phyloP scores from a whole-genome alignment of 306 rosid species.

The Malus orientalis region DNA sequence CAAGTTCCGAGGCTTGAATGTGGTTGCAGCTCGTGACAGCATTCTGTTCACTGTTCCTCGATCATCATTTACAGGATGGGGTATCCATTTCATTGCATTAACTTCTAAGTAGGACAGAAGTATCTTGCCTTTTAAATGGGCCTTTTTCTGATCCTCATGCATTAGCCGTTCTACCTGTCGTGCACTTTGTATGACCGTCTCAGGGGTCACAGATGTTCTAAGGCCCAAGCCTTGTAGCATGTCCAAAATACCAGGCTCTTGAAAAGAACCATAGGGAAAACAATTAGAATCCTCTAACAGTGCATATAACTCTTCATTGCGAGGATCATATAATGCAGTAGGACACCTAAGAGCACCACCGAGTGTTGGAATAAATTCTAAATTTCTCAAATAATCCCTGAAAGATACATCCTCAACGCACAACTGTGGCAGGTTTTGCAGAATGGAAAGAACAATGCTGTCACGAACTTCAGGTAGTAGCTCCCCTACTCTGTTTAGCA shows the following conservation, averaged over 20 bases:
- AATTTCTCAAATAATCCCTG: constrained; percentile 58
- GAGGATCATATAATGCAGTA: constrained; percentile 73
- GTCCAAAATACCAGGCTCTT: constrained; percentile 58
- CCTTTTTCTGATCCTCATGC: constrained; percentile 74
- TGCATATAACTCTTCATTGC: constrained; percentile 74
- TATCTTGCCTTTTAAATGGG: constrained; percentile 64
- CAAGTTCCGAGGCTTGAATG: constrained; percentile 52
- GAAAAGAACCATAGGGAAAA: constrained; percentile 75
- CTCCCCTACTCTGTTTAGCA: constrained; percentile 60
- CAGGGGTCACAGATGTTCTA: constrained; percentile 73
- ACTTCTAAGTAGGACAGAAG: constrained; percentile 90
- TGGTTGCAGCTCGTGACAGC: constrained; percentile 66
- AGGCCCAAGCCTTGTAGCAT: constrained; percentile 85
- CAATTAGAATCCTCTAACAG: constrained; percentile 63
- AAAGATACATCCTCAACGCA: constrained; percentile 64
- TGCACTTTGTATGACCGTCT: constrained; percentile 74
- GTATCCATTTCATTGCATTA: constrained; percentile 90
- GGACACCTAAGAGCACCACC: constrained; percentile 69
- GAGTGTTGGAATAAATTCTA: constrained; percentile 64
- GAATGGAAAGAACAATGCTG: constrained; percentile 63
- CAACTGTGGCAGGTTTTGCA: constrained; percentile 72
- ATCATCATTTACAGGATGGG: constrained; percentile 50
- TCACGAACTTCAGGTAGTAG: constrained; percentile 78
- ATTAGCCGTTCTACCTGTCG: constrained; percentile 58
- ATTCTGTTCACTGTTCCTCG: constrained; percentile 67